Evolutionary conservation across 2,329 filamentous ascomycete genomes (phyloP).

Genomic region (Cytospora piceicola): DNA sequence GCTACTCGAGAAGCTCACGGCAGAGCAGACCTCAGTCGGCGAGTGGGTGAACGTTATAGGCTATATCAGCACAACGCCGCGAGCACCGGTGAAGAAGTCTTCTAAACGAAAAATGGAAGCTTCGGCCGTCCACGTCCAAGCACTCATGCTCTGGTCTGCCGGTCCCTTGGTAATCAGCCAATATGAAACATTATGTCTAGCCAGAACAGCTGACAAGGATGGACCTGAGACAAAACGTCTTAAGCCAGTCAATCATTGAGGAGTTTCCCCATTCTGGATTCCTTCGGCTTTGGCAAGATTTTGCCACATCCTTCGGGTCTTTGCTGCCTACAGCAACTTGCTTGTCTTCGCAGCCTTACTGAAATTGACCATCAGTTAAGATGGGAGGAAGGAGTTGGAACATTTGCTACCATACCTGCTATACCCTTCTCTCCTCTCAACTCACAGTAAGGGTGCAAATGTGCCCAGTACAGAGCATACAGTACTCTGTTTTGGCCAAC

Average conservation of each 20-base stretch:
- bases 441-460: neutral
- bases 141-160: slow-evolving; percentile 76
- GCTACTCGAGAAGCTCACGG: slow-evolving; percentile 66
- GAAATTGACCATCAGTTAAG: neutral
- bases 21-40: slow-evolving; percentile 70
- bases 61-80: slow-evolving; percentile 59
- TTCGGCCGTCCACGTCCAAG: slow-evolving; percentile 62
- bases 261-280: neutral
- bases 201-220: slow-evolving; percentile 34
- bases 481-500: neutral
- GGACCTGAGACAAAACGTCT: neutral
- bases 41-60: slow-evolving; percentile 90
- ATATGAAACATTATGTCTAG: slow-evolving; percentile 66
- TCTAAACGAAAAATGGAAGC: slow-evolving; percentile 18
- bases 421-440: neutral
- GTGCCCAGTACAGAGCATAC: neutral
- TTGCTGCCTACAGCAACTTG: neutral
- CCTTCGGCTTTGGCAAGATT: neutral
- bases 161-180: slow-evolving; percentile 71
- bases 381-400: neutral
- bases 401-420: neutral
- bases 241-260: neutral
- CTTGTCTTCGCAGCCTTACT: neutral
- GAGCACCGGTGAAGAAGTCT: slow-evolving; percentile 9
- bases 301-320: neutral